These are phyloP conservation scores for Lentinula novae-zelandiae DNA, from an alignment of 1,284 basidiomycete species.

Conservation along the genomic window DNA sequence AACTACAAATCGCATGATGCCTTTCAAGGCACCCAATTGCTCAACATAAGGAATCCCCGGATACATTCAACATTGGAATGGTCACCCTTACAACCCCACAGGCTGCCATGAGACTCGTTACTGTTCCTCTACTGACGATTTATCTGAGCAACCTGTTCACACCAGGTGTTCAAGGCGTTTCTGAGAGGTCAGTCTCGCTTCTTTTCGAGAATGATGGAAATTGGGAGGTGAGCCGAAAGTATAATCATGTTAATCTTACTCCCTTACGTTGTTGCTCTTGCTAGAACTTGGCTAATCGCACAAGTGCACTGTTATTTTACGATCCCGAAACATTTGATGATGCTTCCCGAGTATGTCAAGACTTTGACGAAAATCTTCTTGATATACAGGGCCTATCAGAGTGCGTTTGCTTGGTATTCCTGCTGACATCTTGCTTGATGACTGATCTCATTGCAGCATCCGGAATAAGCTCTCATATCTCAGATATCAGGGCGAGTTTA, in stretches of 20 bases:
- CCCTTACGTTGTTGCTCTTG: not conserved
- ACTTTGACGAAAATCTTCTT: constrained; percentile 17
- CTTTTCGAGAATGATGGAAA: constrained; percentile 20
- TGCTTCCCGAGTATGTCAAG: constrained; percentile 15
- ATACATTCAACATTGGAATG: not conserved
- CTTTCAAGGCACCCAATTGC: not conserved
- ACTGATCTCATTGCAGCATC: constrained; percentile 6
- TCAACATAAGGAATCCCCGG: not conserved
- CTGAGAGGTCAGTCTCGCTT: constrained; percentile 13
- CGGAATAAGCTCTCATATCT: constrained; percentile 16
- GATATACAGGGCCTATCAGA: constrained; percentile 1
- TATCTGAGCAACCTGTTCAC: not conserved
- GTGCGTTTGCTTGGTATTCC: not conserved
- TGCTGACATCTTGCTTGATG: not conserved
- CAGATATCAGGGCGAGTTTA: constrained; percentile 12
- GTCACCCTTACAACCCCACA: not conserved
- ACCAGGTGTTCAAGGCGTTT: not conserved
- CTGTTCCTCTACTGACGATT: not conserved
- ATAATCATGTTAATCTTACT: not conserved
- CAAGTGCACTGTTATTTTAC: constrained; percentile 19
- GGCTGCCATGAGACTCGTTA: not conserved
- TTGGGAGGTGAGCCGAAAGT: constrained; percentile 14
- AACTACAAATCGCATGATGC: not conserved
- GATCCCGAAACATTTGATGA: constrained; percentile 14
- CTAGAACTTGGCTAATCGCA: constrained; percentile 15